Conservation (phyloP, 2,329 filamentous ascomycete species). For the Cryphonectria carpinicola region DNA sequence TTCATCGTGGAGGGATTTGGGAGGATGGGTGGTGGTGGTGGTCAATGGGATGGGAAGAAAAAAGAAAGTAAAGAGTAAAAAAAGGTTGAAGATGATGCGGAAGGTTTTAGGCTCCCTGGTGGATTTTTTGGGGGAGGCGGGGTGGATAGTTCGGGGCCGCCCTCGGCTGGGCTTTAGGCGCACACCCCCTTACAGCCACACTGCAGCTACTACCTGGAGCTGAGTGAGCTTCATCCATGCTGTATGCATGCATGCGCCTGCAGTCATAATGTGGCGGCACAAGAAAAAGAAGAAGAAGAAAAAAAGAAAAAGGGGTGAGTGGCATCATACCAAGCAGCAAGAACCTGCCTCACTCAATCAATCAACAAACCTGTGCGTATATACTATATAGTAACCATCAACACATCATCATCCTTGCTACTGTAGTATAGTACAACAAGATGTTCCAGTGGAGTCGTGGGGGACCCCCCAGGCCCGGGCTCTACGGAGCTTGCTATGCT, state of each 20-base stretch:
- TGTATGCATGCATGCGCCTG: background rate
- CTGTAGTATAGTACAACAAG: background rate
- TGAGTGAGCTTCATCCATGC: background rate
- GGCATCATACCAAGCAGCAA: background rate
- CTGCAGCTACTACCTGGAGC: background rate
- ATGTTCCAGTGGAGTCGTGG: slow-evolving; percentile 1
- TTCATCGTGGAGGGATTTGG: slow-evolving; percentile 51
- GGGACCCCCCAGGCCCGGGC: background rate
- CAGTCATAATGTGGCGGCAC: background rate
- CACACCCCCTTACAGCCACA: background rate
- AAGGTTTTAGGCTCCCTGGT: slow-evolving; percentile 5
- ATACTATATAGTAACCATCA: background rate
- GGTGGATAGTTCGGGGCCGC: slow-evolving; percentile 27
- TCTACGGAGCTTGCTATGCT: background rate
- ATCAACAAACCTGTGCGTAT: background rate
- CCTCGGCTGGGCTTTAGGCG: slow-evolving; percentile 28
- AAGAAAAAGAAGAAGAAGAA: background rate
- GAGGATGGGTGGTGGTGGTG: background rate
- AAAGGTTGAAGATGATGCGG: slow-evolving; percentile 12
- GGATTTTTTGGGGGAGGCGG: too few species aligned
- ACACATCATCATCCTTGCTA: background rate
- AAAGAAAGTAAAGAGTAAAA: background rate
- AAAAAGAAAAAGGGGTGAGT: background rate
- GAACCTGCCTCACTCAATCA: background rate
- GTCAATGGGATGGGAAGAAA: background rate